These are phyloP conservation scores for Scheffersomyces cryptocercus DNA, from an alignment of 1,139 yeast genomes.

Conservation along the genomic window DNA sequence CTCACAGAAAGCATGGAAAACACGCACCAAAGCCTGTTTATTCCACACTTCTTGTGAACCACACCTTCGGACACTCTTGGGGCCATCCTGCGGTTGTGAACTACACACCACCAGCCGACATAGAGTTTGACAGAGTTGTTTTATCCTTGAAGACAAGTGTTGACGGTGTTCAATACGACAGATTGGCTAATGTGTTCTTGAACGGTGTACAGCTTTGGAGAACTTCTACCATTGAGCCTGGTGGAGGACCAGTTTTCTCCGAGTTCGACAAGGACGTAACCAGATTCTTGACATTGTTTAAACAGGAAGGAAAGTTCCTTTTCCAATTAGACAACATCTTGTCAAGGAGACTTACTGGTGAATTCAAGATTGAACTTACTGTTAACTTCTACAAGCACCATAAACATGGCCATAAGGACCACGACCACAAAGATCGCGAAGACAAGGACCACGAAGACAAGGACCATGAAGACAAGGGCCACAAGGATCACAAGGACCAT, in stretches of 20 bases:
- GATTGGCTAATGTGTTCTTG: constrained; percentile 69
- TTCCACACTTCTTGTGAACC: constrained; percentile 37
- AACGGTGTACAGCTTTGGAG: constrained; percentile 77
- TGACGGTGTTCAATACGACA: constrained; percentile 72
- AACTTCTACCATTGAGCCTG: constrained; percentile 83
- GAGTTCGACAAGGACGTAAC: constrained; percentile 65
- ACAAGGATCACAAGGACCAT: no score
- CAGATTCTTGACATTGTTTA: constrained; percentile 54
- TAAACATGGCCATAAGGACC: background rate
- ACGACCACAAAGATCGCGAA: no score
- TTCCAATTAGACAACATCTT: constrained; percentile 69
- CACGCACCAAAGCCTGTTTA: constrained; percentile 34
- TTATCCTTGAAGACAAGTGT: constrained; percentile 60
- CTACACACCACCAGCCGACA: constrained; percentile 38
- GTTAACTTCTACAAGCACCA: constrained; percentile 26
- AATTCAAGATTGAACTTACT: constrained; percentile 53
- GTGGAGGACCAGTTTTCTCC: constrained; percentile 46
- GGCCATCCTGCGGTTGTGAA: constrained; percentile 49
- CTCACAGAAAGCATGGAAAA: background rate
- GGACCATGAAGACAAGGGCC: no score
- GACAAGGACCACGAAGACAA: no score
- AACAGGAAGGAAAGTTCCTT: constrained; percentile 27
- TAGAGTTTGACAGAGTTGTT: constrained; percentile 59
- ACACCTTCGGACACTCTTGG: constrained; percentile 60
- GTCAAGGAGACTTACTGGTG: constrained; percentile 58